Conservation (phyloP, 2,329 filamentous ascomycete genomes). For the Rhynchosporium graminicola region DNA sequence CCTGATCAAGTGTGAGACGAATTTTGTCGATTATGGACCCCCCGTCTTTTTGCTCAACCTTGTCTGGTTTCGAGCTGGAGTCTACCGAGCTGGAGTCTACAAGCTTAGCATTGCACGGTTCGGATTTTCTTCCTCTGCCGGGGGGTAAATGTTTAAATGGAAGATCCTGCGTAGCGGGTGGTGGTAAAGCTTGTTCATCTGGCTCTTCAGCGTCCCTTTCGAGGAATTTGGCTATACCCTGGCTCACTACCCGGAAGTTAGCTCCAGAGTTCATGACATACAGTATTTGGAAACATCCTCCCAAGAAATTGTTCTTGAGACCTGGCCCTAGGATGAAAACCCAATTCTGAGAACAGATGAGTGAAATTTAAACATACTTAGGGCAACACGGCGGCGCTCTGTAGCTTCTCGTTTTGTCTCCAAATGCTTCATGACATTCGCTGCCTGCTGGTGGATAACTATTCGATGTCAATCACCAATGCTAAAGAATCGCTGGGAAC, state of each 20-base stretch:
- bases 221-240: conserved; percentile 32
- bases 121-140: background rate
- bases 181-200: background rate
- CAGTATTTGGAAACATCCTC: too few relatives aligned
- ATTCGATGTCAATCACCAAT: background rate
- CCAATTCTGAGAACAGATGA: too few relatives aligned
- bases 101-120: too few relatives aligned
- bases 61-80: background rate
- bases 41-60: background rate
- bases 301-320: too few relatives aligned
- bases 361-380: conserved; percentile 10
- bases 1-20: conserved; percentile 34
- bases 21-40: conserved; percentile 36
- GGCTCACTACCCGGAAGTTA: conserved; percentile 18
- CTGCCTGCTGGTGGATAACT: conserved; percentile 31
- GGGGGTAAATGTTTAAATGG: background rate
- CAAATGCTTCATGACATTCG: conserved; percentile 35
- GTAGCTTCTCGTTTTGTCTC: conserved; percentile 36
- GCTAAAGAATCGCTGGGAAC: background rate
- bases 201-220: conserved; percentile 24
- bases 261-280: too few relatives aligned
- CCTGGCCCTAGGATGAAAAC: too few relatives aligned
- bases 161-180: background rate
- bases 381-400: conserved; percentile 29
- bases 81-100: too few relatives aligned